Evolutionary conservation across 2,329 filamentous ascomycete species (phyloP).

Genomic region (Leptographium radiaticola): DNA sequence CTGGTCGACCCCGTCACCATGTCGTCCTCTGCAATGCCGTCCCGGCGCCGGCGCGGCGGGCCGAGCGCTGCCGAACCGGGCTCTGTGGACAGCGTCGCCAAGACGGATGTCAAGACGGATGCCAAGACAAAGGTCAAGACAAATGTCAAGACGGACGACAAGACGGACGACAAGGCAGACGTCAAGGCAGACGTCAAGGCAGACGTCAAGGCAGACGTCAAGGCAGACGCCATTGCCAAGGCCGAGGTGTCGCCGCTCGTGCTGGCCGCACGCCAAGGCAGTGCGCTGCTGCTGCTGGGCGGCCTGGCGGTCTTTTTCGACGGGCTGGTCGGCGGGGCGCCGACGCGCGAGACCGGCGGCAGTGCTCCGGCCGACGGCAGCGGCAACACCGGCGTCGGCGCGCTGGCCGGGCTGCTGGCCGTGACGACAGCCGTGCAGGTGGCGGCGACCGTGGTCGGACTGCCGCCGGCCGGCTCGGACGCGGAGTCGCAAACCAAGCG

Average conservation of each 20-base stretch:
- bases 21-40: conserved; percentile 10
- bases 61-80: not conserved
- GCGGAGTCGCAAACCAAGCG: conserved; percentile 29
- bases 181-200: not conserved
- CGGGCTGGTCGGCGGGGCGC: conserved; percentile 14
- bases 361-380: conserved; percentile 10
- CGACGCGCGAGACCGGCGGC: conserved; percentile 2
- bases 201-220: not conserved
- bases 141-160: not conserved
- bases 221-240: not conserved
- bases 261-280: conserved; percentile 17
- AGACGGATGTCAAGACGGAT: not conserved
- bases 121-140: no score
- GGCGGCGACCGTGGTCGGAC: conserved; percentile 45
- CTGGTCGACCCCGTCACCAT: conserved; percentile 20
- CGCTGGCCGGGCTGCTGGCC: conserved; percentile 18
- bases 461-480: conserved; percentile 45
- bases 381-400: conserved; percentile 14
- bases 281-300: conserved; percentile 17
- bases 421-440: conserved; percentile 19
- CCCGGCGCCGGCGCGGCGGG: conserved; percentile 10
- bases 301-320: conserved; percentile 16
- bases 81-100: not conserved
- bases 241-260: conserved; percentile 10
- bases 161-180: not conserved